A percentile compares a stretch with the other conserved stretches of the same genome.
Conservation (phyloP, 164 flowering plant species). For the Platanus orientalis region DNA sequence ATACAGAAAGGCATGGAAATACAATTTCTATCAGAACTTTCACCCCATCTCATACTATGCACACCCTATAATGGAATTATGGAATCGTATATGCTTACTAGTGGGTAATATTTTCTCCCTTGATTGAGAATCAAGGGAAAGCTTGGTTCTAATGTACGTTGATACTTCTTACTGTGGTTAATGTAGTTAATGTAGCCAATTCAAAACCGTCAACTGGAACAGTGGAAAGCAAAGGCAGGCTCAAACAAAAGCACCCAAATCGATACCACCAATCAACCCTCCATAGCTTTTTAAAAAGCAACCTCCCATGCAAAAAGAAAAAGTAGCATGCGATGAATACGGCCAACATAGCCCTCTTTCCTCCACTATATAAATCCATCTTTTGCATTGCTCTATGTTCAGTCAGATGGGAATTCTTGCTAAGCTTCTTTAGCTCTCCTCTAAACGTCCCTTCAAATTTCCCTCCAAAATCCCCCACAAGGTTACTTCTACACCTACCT, state of each 20-base stretch:
- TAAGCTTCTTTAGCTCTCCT: slow-evolving; percentile 3
- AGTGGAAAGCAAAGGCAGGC: slow-evolving; percentile 21
- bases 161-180: not conserved
- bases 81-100: too few species aligned
- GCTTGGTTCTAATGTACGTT: not conserved
- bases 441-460: not conserved
- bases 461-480: slow-evolving; percentile 7
- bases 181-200: not conserved
- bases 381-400: slow-evolving; percentile 25
- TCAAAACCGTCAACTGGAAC: slow-evolving; percentile 22
- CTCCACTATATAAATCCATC: slow-evolving; percentile 31
- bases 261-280: slow-evolving; percentile 16
- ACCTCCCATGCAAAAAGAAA: not conserved
- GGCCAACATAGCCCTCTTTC: slow-evolving; percentile 9
- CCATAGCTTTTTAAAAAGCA: slow-evolving; percentile 31
- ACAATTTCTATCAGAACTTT: too few species aligned
- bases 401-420: slow-evolving; percentile 23
- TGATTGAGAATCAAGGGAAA: too few species aligned
- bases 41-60: too few species aligned
- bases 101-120: too few species aligned
- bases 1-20: too few species aligned
- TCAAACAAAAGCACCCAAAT: slow-evolving; percentile 6
- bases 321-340: slow-evolving; percentile 19
- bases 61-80: not conserved
- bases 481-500: slow-evolving; percentile 1